Conservation (phyloP, 2,329 filamentous ascomycete genomes). For the Hypoxylon sp. region DNA sequence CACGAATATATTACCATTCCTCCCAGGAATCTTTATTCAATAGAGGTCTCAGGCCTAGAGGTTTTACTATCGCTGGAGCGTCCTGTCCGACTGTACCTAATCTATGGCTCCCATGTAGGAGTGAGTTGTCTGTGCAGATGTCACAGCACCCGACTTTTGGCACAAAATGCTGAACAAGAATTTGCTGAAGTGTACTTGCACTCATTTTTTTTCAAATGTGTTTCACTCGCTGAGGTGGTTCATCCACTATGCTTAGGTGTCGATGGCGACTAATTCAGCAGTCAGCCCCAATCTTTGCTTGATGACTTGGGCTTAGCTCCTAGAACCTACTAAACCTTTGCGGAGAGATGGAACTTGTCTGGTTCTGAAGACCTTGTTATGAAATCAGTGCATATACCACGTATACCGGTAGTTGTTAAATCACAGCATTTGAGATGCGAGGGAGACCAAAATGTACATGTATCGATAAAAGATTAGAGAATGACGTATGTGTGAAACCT, state of each 20-base stretch:
- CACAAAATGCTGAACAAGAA: not conserved
- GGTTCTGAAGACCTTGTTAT: not conserved
- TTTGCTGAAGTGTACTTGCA: not conserved
- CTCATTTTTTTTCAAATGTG: not conserved
- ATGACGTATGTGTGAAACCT: conserved; percentile 2
- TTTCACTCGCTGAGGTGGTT: not conserved
- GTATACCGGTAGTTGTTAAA: not conserved
- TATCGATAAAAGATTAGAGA: not conserved
- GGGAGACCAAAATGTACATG: not conserved
- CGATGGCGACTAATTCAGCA: not conserved
- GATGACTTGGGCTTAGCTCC: not conserved
- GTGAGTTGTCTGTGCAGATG: not conserved
- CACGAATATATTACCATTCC: not conserved
- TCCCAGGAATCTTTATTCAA: not conserved
- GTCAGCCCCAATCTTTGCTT: not conserved
- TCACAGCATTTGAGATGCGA: not conserved
- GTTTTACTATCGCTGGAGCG: too few relatives aligned
- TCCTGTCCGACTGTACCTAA: not conserved
- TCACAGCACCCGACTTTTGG: not conserved
- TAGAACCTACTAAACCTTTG: not conserved
- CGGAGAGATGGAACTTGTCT: not conserved
- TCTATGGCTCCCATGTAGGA: not conserved
- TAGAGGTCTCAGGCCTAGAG: not conserved
- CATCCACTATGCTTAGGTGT: not conserved
- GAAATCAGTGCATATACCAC: not conserved